Evolutionary conservation across 495 filamentous ascomycete genomes (phyloP), one percentile per base, ranked within the genome.

Genomic region (Hypomontagnella monticulosa): DNA sequence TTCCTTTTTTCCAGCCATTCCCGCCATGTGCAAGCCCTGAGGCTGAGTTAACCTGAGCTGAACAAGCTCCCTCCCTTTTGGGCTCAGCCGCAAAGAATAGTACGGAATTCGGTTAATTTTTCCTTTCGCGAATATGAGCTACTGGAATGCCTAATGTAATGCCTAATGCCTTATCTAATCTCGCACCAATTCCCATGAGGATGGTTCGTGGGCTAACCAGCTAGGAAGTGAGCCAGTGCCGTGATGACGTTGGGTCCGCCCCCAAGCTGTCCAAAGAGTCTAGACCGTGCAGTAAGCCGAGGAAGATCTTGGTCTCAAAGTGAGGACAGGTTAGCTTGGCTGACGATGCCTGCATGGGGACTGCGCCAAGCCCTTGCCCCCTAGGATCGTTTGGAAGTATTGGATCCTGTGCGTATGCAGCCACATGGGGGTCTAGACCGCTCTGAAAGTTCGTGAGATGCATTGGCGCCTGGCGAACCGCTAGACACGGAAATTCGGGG

Each of bases 341-440:
- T 67, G 51, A 67, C 57, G 57, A 67, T 62, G 27, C 40, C 51
- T 62, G 51, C 44, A 51, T 61, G 16, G 40, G 47, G 64, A 23
- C 41, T 32, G 41, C 40, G 53, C 47, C 57, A 53, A 58, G 47
- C 20, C 44, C 52, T 30, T 49, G 52, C 32, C n/a, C 11, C 46
- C 18, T 60, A 34, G 44, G 57, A 37, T 51, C 47, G 32, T 15
- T 36, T 18, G 12, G 18, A 58, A 41, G 53, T 37, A 46, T 52
- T 51, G 40, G 48, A 41, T 58, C 50, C 16, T 23, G 33, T 59
- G 15, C 47, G 23, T 38, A 6, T 63, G 65, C 65, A 59, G 65
- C 59, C 54, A 59, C 59, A 43, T 52, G 53, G 37, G 11, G 65
- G 65, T 68, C 65, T 68, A 68, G 65, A 68, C 54, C 65, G 65